Conservation (phyloP, 495 filamentous ascomycete genomes). For the Penicillium steckii region DNA sequence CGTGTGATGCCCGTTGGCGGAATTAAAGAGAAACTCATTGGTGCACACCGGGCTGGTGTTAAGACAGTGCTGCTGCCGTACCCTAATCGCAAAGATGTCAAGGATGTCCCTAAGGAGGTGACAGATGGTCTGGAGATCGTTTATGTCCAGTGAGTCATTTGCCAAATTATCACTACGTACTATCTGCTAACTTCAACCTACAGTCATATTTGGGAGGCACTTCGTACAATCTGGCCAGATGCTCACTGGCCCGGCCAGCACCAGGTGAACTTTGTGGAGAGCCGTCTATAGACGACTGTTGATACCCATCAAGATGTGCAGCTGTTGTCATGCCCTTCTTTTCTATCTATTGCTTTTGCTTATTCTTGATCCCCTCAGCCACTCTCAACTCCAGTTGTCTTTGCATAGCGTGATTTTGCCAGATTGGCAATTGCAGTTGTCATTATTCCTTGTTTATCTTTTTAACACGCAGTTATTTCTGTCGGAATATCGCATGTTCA, state of each 20-base stretch:
- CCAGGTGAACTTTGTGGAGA: slow-evolving; percentile 61
- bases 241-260: slow-evolving; percentile 73
- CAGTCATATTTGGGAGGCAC: slow-evolving; percentile 87
- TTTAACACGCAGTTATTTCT: slow-evolving; percentile 5
- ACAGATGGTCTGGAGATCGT: slow-evolving; percentile 84
- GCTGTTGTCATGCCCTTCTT: not conserved
- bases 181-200: slow-evolving; percentile 14
- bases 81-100: slow-evolving; percentile 89
- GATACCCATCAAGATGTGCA: not conserved
- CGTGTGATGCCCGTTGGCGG: slow-evolving; percentile 88
- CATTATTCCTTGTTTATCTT: slow-evolving; percentile 6
- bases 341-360: not conserved
- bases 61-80: slow-evolving; percentile 89
- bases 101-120: slow-evolving; percentile 89
- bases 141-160: slow-evolving; percentile 69
- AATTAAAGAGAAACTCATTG: slow-evolving; percentile 98
- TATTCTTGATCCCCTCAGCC: not conserved
- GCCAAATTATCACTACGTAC: not conserved
- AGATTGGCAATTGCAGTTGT: slow-evolving; percentile 1
- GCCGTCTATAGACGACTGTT: slow-evolving; percentile 45
- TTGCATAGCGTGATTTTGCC: slow-evolving; percentile 29
- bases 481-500: slow-evolving; percentile 1
- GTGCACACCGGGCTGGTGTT: slow-evolving; percentile 87
- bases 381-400: slow-evolving; percentile 11
- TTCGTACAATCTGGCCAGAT: slow-evolving; percentile 81